Base-by-base conservation (phyloP, 768 basidiomycete genomes). In the Mycena alexandri region DNA sequence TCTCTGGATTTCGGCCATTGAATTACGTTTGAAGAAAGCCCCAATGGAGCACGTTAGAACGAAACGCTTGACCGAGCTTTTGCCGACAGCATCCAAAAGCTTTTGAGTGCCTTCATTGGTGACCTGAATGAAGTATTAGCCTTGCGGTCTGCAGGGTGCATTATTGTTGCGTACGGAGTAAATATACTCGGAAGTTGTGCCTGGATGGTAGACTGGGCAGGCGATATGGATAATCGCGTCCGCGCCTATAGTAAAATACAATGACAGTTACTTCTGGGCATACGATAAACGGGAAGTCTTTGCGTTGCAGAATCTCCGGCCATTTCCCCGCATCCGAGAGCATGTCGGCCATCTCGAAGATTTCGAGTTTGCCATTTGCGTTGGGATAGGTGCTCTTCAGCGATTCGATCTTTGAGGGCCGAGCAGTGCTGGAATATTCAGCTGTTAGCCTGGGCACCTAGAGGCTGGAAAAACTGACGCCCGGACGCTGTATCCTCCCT, bases 21-120 rank as follows among this genome's bases (percentile, higher is more conserved):
- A 12, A 54, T 51, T 57, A 68, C 63, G 48, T n/a, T 68, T 63
- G 33, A 71, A 71, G 36, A 71, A 63, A 38, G 29, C 60, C 8
- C 64, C 73, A 46, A 68, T 59, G 22, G 73, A 75, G 24, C 76
- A 68, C 16, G 75, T 74, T 25, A 75, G 42, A 8, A 75, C 63
- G 21, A 76, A 54, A 57, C 74, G 73, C 41, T 67, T 72, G 41
- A 78, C 68, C 13, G 74, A 70, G 7, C 71, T 70, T n/a, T 67
- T 56, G 13, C 59, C 46, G 17, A 76, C 68, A 38, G 77, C 75
- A 7, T 72, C 70, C 12, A 79, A 55, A 33, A 79, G 61, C 56
- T 77, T 74, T 48, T 75, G 52, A 11, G 74, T 75, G 17, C 76
- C 78, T 10, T 68, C 67, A n/a, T 73, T 68, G 11, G 76, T 73